Base-by-base conservation (phyloP, 371 early-diverging fungal genomes). In the Batkoa obscura region DNA sequence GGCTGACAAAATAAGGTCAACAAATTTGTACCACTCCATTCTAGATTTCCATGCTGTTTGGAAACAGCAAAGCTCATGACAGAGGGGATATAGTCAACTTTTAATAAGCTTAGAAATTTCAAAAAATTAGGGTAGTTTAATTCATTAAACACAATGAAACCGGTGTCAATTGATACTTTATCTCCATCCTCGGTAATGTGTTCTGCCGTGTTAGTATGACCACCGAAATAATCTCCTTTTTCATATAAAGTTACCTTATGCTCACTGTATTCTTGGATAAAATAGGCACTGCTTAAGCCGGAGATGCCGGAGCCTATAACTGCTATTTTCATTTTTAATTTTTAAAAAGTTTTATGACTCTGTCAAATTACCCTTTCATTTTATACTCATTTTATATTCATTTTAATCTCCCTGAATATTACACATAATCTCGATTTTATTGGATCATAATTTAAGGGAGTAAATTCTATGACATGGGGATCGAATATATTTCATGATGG, bases 91-190 rank as follows among this genome's bases (percentile, higher is more conserved):
- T 64, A 52, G 9, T 65, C 59, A 13, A 80, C 72, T 30, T 57
- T 47, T 36, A 76, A 59, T n/a, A 60, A 50, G 4, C 59, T 33
- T 45, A 79, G 57, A 31, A 80, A 69, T 13, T 33, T 57, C 23
- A 61, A 0, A 5, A 68, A 47, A 39, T 65, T 68, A 10, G 68
- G 68, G 59, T 65, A 68, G 9, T 75, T 76, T 43, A 73, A 59
- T 1, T 62, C 64, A 57, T 80, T 80, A 64, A 68, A 74, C 5
- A 79, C 79, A 51, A 80, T 78, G 60, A 80, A 80, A 30, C 81
- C 81, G 8, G 76, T 75, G 59, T 80, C 80, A n/a, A 80, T 78
- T 47, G 72, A 70, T 38, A 71, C 65, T 10, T 57, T 62, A 6
- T 32, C 3, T 33, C 50, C 55, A 33, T 37, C 37, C 5, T 36